Evolutionary conservation across 192 early-diverging fungal genomes (phyloP).

Genomic region (Coemansia sp.): DNA sequence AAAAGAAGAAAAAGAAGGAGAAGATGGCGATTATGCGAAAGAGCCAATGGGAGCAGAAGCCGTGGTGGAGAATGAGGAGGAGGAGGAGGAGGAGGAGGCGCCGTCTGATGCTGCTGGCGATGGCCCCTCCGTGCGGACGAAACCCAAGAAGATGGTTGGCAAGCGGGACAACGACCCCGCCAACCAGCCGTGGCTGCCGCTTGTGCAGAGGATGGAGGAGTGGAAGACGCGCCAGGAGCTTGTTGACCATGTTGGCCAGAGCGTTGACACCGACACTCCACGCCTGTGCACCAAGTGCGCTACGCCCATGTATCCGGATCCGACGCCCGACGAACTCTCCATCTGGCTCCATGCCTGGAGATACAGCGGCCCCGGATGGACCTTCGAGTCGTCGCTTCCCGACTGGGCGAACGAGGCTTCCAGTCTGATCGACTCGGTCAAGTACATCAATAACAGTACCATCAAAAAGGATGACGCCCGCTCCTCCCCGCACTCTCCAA

Average conservation of each 20-base stretch:
- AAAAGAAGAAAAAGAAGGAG: not conserved
- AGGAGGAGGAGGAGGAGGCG: not conserved
- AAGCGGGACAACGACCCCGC: conserved; percentile 11
- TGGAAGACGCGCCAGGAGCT: conserved; percentile 39
- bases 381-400: conserved; percentile 77
- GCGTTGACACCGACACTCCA: conserved; percentile 17
- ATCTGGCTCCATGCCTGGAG: conserved; percentile 94
- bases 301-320: conserved; percentile 62
- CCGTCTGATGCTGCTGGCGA: not conserved
- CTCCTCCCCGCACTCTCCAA: no score
- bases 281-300: conserved; percentile 65
- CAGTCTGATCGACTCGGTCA: conserved; percentile 42
- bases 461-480: not conserved
- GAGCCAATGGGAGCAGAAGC: not conserved
- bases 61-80: not conserved
- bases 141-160: conserved; percentile 21
- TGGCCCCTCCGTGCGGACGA: not conserved
- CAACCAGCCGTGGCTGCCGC: conserved; percentile 20
- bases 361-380: conserved; percentile 74
- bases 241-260: conserved; percentile 16
- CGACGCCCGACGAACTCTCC: conserved; percentile 68
- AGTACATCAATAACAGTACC: conserved; percentile 13
- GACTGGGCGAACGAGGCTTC: conserved; percentile 71
- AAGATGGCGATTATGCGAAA: not conserved
- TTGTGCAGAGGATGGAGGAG: conserved; percentile 39